phyloP scores from a whole-genome alignment of 306 rosid genomes.

The Acacia crassicarpa region DNA sequence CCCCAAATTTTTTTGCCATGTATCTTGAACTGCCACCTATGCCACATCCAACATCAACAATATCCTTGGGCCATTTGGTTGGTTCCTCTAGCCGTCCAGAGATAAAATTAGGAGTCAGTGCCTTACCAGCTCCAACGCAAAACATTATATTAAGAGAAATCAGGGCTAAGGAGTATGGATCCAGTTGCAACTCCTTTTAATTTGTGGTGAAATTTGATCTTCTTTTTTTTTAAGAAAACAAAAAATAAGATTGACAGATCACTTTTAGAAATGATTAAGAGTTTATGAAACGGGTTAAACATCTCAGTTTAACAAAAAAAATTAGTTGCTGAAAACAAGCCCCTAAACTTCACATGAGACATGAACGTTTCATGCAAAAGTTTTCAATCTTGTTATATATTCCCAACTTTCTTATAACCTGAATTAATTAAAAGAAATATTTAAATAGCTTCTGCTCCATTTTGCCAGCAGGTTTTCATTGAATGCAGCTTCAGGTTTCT shows the following conservation, averaged over 20 bases:
- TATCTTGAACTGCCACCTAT: slow-evolving; percentile 95
- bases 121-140: not conserved
- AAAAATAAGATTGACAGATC: not conserved
- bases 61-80: slow-evolving; percentile 40
- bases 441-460: not conserved
- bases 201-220: not conserved
- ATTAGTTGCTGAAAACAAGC: not conserved
- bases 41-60: slow-evolving; percentile 95
- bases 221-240: not conserved
- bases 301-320: not conserved
- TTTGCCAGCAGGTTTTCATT: not conserved
- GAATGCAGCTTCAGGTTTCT: not conserved
- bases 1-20: slow-evolving; percentile 64
- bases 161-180: not conserved
- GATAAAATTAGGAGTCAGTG: not conserved
- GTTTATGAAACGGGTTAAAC: not conserved
- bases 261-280: not conserved
- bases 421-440: not conserved
- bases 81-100: slow-evolving; percentile 21
- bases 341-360: not conserved
- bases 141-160: not conserved
- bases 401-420: not conserved
- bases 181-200: not conserved
- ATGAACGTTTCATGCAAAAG: not conserved
- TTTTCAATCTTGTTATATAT: too few species aligned